Base-by-base conservation (phyloP, 768 basidiomycete genomes). In the Lactifluus rugatus region DNA sequence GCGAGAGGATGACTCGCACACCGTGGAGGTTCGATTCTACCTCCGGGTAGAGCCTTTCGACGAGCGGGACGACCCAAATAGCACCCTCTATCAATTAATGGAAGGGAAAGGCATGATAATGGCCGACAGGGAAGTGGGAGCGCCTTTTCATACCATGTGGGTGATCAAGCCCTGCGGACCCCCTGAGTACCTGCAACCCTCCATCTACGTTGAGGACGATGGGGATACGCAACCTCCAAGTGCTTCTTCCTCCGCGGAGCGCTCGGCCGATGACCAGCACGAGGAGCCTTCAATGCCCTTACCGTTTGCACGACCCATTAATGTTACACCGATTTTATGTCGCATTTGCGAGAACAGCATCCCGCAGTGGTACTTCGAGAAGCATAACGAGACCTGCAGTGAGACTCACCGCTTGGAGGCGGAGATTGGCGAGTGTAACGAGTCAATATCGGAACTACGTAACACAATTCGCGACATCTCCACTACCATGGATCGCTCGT, bases 311-410 rank as follows among this genome's bases (percentile, higher is more conserved):
- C 81, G 83, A 21, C 83, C 87, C 23, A 87, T 98, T 72, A 86
- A 84, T 67, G 83, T 81, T 25, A 83, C 89, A 59, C 84, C 81
- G 28, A 89, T 98, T 51, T 78, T 99, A 21, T 98, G 96, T 74
- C 89, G 96, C 31, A 99, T 99, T 62, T 99, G 96, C 76, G 96
- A 99, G 73, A 84, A 88, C 67, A 85, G 89, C 64, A 89, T 98
- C 57, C 94, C 95, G 2, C 89, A 95, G 61, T 99, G 96, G 96
- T 99, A 93, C 75, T 99, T 99, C 70, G 96, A 98, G 75, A 98
- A 97, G 75, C 96, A 99, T 75, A 98, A 93, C 79, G 96, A 99
- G 73, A 98, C 94, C 11, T 99, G 96, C 66, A 91, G 84, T 64
- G 95, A 97, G 73, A 86, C 89, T 3, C 96, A 99, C 72, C 85